phyloP scores from a whole-genome alignment of 2,329 filamentous ascomycete species.

The Cadophora luteo-olivacea region DNA sequence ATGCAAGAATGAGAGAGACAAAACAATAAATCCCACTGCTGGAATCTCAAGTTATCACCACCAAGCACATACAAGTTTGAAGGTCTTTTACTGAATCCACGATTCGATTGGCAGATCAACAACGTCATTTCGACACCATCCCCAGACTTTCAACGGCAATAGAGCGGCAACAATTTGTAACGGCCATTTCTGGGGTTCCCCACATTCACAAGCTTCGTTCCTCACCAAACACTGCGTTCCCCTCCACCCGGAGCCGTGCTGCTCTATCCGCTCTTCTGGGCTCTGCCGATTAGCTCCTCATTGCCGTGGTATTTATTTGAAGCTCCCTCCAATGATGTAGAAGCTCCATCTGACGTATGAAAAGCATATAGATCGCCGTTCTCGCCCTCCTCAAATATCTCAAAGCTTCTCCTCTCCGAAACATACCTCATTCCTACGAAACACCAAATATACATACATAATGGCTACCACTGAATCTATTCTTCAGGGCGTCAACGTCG shows the following conservation, averaged over 20 bases:
- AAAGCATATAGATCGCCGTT: conserved; percentile 25
- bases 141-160: not conserved
- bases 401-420: conserved; percentile 18
- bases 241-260: conserved; percentile 35
- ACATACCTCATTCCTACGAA: conserved; percentile 10
- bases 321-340: conserved; percentile 19
- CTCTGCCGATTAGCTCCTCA: conserved; percentile 30
- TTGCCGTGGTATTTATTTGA: conserved; percentile 26
- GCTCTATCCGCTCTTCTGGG: conserved; percentile 24
- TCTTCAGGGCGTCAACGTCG: conserved; percentile 87
- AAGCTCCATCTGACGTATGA: conserved; percentile 26
- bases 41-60: not conserved
- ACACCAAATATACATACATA: conserved; percentile 19
- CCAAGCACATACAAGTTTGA: not conserved
- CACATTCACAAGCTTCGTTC: conserved; percentile 38
- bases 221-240: conserved; percentile 25
- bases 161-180: conserved; percentile 27
- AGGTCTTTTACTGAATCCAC: not conserved
- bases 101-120: not conserved
- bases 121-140: conserved; percentile 3
- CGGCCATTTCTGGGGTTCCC: conserved; percentile 33
- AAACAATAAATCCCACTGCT: not conserved
- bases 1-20: conserved; percentile 16
- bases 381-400: conserved; percentile 15
- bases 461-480: conserved; percentile 79